Evolutionary conservation across 1,284 basidiomycete species (phyloP), one percentile per base, ranked within the genome.

Genomic region (Ganoderma boninense): DNA sequence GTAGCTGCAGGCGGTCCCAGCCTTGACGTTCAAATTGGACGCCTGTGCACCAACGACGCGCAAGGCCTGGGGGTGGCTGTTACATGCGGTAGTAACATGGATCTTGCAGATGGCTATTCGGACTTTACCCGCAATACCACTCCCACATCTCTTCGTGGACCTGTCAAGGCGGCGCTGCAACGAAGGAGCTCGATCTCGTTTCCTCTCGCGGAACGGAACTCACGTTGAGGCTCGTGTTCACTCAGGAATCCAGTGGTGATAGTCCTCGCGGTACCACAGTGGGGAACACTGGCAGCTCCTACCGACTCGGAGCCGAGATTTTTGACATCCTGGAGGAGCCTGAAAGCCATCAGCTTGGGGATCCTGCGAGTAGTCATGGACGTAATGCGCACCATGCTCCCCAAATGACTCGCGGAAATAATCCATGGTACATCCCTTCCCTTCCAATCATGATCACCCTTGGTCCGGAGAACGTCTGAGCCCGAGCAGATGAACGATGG

Each of bases 201-300:
- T 52, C 20, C 49, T 26, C 26, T 6, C 49, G 20, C 5, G 49
- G 49, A 26, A 23, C 13, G 23, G 20, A 23, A 14, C 23, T 26
- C 23, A 54, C 49, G 23, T 54, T 26, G 49, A 54, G 49, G 49
- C 49, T 54, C n/a, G 49, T 54, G 23, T n/a, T 54, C 49, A 54
- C 49, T 54, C 49, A 54, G 23, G 23, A 26, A 54, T 23, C 49
- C 49, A 11, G 11, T 23, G 23, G 10, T 5, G 4, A 13, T 13
- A 26, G 49, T 26, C 32, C 2, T 32, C 49, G 23, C 49, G 23
- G 23, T 14, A 10, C 13, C 10, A 13, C n/a, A n/a, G n/a, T n/a
- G 23, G 23, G 49, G 26, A 5, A 11, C 8, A 11, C 49, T 40
- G 8, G 38, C 49, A 26, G 11, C 5, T 23, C 26, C 23, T 52